These are phyloP conservation scores for Mycena olivaceomarginata DNA, from an alignment of 768 basidiomycete genomes.

Conservation along the genomic window DNA sequence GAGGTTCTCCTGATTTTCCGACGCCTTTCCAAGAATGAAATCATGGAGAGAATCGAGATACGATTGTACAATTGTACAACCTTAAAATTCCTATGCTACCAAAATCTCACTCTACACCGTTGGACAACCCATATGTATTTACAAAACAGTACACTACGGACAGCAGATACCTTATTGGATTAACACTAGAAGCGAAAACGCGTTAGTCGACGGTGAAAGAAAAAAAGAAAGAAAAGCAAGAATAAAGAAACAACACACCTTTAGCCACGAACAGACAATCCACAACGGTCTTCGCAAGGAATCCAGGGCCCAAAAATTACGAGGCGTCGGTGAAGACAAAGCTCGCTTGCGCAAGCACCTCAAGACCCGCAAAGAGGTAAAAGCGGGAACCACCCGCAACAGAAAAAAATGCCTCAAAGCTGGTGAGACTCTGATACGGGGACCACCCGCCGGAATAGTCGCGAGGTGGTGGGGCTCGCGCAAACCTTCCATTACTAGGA, in stretches of 20 bases:
- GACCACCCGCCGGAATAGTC: constrained; percentile 37
- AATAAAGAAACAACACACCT: neutral
- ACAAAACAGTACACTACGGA: no score
- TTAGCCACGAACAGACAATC: neutral
- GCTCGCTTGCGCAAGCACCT: neutral
- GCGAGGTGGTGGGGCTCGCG: constrained; percentile 35
- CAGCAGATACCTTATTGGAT: no score
- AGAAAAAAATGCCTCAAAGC: constrained; percentile 34
- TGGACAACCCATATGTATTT: neutral
- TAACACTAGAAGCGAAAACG: neutral
- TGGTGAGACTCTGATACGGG: constrained; percentile 42
- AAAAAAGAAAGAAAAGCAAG: neutral
- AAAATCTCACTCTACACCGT: neutral
- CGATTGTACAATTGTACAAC: no score
- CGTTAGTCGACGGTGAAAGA: neutral
- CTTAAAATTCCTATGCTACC: no score
- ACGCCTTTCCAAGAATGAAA: no score
- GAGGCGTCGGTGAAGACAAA: neutral
- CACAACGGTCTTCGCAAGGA: constrained; percentile 26
- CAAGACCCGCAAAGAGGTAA: neutral
- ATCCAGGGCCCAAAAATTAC: constrained; percentile 32
- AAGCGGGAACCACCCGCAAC: constrained; percentile 39
- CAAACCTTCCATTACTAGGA: neutral
- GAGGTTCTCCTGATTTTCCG: neutral
- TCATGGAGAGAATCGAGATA: no score